Evolutionary conservation across 371 early-diverging fungal genomes (phyloP).

Genomic region (Mortierella polycephala): DNA sequence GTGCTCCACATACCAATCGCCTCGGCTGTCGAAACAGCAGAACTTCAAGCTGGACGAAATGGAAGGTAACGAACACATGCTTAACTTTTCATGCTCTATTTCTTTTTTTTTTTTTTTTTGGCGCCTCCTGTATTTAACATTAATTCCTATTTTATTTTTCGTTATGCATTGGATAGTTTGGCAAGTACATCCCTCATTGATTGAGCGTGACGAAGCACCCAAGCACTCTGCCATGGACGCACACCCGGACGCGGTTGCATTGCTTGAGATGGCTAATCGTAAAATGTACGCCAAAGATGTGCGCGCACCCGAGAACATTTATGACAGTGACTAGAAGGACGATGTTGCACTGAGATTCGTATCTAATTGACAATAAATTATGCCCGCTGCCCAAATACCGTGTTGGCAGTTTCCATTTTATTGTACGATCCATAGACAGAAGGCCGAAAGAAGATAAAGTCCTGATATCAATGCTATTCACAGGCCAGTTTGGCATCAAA

Average conservation of each 20-base stretch:
- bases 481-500: conserved; percentile 93
- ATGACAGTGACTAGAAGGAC: conserved; percentile 27
- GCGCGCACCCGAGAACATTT: conserved; percentile 58
- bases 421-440: background rate
- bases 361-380: no score
- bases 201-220: conserved; percentile 66
- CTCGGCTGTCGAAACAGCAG: conserved; percentile 63
- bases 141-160: background rate
- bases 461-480: conserved; percentile 59
- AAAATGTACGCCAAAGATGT: conserved; percentile 82
- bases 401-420: background rate
- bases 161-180: conserved; percentile 62
- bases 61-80: conserved; percentile 66
- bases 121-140: background rate
- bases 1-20: conserved; percentile 77
- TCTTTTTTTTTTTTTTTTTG: no score
- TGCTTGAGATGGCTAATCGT: conserved; percentile 89
- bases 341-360: background rate
- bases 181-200: conserved; percentile 69
- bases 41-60: conserved; percentile 78
- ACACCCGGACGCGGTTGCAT: conserved; percentile 77
- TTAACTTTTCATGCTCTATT: background rate
- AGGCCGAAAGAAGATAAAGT: no score
- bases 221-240: conserved; percentile 70
- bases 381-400: background rate